Evolutionary conservation across 176 grass and related monocot species (phyloP).

Genomic region (Paspalum notatum): DNA sequence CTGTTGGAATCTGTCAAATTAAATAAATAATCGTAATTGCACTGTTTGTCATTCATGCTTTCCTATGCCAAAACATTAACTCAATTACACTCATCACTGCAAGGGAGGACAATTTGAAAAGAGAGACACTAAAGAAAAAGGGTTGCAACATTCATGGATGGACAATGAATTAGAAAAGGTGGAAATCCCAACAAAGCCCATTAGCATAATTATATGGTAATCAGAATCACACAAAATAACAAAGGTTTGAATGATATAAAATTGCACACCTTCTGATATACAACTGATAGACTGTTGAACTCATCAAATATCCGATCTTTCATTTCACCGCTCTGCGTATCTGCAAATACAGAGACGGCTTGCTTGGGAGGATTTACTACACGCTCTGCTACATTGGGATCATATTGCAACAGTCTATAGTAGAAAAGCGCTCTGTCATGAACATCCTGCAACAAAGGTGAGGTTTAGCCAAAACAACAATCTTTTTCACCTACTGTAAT

Average conservation of each 20-base stretch:
- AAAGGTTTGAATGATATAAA: conserved; percentile 16
- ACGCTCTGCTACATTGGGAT: conserved; percentile 76
- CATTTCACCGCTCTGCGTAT: conserved; percentile 90
- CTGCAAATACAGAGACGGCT: conserved; percentile 99
- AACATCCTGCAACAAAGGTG: conserved; percentile 71
- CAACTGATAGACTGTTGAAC: conserved; percentile 88
- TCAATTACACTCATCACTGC: background rate
- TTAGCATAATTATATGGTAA: background rate
- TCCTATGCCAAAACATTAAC: conserved; percentile 8
- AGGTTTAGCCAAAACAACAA: conserved; percentile 33
- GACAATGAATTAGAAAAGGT: background rate
- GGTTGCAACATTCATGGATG: background rate
- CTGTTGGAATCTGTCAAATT: background rate
- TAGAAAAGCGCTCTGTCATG: conserved; percentile 98
- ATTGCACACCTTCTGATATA: conserved; percentile 87
- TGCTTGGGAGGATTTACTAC: conserved; percentile 99
- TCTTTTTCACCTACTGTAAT: conserved; percentile 12
- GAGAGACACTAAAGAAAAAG: background rate
- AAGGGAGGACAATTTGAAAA: background rate
- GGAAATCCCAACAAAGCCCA: background rate
- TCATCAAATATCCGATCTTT: conserved; percentile 99
- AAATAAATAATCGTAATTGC: background rate
- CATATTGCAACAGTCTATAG: conserved; percentile 96
- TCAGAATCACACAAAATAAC: background rate
- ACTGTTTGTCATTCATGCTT: background rate